Percentiles rank a stretch among this genome's conserved stretches.
Conservation (phyloP, 108 stramenopile genomes). For the Nitzschia palea region DNA sequence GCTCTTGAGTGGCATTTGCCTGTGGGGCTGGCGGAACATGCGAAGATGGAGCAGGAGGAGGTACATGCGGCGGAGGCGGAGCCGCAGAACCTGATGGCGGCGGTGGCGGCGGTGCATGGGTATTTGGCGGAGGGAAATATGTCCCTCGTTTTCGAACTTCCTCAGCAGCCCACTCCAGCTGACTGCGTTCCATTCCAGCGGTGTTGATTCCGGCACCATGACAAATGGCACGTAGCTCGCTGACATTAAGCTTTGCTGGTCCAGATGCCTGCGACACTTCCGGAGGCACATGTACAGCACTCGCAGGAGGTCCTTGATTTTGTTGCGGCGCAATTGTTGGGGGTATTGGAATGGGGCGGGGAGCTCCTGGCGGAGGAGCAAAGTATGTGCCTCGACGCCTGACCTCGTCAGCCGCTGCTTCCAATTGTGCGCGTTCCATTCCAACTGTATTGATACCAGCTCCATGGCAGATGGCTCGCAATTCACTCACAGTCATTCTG, state of each 20-base stretch:
- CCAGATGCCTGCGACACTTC: neutral
- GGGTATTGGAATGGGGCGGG: neutral
- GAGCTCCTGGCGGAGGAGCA: slow-evolving; percentile 7
- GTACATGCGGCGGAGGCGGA: slow-evolving; percentile 6
- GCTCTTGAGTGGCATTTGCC: neutral
- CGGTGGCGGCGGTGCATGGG: neutral
- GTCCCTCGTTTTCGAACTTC: slow-evolving; percentile 44
- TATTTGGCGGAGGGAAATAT: slow-evolving; percentile 17
- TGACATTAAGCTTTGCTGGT: slow-evolving; percentile 2
- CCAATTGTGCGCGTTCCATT: slow-evolving; percentile 82
- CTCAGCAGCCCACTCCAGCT: slow-evolving; percentile 63
- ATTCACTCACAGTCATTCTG: slow-evolving; percentile 45
- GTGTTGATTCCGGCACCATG: slow-evolving; percentile 84
- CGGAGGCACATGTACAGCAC: neutral
- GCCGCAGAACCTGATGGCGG: neutral
- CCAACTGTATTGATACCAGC: slow-evolving; percentile 78
- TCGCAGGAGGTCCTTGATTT: neutral
- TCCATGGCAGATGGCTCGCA: slow-evolving; percentile 82
- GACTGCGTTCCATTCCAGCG: slow-evolving; percentile 80
- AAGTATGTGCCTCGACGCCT: slow-evolving; percentile 34
- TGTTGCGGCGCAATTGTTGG: neutral
- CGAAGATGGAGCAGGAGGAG: slow-evolving; percentile 10
- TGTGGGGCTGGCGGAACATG: neutral
- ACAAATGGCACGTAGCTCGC: slow-evolving; percentile 75
- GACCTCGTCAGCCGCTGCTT: slow-evolving; percentile 56